phyloP scores from a whole-genome alignment of 768 basidiomycete genomes.

The Neoboletus subvelutipes region DNA sequence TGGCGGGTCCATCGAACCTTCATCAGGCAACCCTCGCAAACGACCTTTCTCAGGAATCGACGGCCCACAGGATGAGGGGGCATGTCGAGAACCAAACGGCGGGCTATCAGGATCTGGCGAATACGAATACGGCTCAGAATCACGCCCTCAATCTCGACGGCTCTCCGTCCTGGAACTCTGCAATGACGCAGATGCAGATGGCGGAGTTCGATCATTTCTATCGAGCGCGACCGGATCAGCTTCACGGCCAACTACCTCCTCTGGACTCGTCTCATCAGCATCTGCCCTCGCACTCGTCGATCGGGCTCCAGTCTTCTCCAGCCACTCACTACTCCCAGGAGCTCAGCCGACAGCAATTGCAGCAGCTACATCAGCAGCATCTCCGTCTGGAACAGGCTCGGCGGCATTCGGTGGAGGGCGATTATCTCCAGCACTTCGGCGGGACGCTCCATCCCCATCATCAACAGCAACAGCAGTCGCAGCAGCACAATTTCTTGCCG shows the following conservation, averaged over 20 bases:
- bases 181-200: constrained; percentile 61
- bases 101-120: constrained; percentile 34
- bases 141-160: constrained; percentile 74
- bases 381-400: constrained; percentile 36
- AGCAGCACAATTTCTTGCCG: constrained; percentile 28
- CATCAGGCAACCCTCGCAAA: constrained; percentile 53
- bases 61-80: constrained; percentile 41
- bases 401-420: constrained; percentile 35
- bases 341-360: constrained; percentile 45
- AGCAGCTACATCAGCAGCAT: constrained; percentile 38
- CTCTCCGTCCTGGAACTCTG: constrained; percentile 88
- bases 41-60: constrained; percentile 63
- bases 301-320: constrained; percentile 34
- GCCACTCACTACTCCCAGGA: constrained; percentile 47
- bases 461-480: constrained; percentile 27
- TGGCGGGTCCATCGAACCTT: constrained; percentile 33
- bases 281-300: constrained; percentile 54
- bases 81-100: constrained; percentile 38
- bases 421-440: constrained; percentile 39
- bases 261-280: constrained; percentile 47
- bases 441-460: constrained; percentile 34
- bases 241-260: constrained; percentile 45
- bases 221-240: constrained; percentile 31
- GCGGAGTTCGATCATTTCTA: constrained; percentile 49
- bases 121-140: constrained; percentile 72